Evolutionary conservation across 2,329 filamentous ascomycete species (phyloP).

Genomic region (Cladophialophora chaetospira): DNA sequence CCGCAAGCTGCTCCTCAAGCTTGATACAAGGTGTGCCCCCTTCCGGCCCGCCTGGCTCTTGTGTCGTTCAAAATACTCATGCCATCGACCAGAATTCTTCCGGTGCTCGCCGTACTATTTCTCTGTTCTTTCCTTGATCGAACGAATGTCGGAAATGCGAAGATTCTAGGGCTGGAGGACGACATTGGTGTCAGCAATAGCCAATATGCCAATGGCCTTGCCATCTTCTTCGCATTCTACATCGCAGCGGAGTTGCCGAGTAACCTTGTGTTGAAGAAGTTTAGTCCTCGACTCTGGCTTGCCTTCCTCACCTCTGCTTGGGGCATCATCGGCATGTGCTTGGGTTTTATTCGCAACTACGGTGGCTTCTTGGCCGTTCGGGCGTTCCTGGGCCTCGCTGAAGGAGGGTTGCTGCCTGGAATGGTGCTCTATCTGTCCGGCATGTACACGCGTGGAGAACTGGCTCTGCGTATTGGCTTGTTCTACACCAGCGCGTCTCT

Average conservation of each 20-base stretch:
- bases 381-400: constrained; percentile 49
- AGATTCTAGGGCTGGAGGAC: constrained; percentile 62
- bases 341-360: constrained; percentile 38
- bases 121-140: constrained; percentile 68
- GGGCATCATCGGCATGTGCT: constrained; percentile 25
- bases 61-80: neutral
- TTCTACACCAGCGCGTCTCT: constrained; percentile 83
- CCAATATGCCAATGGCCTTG: constrained; percentile 68
- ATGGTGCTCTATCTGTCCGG: constrained; percentile 48
- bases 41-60: neutral
- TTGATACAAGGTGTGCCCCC: constrained; percentile 50
- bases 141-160: constrained; percentile 73
- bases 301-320: constrained; percentile 37
- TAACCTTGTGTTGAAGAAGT: constrained; percentile 48
- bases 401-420: constrained; percentile 47
- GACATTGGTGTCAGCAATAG: constrained; percentile 61
- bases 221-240: constrained; percentile 68
- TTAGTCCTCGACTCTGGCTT: constrained; percentile 56
- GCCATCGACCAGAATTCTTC: constrained; percentile 55
- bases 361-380: constrained; percentile 50
- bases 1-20: constrained; percentile 54
- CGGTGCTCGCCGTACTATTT: constrained; percentile 65
- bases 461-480: constrained; percentile 74
- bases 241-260: constrained; percentile 38
- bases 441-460: constrained; percentile 72